Evolutionary conservation across 1,284 basidiomycete genomes (phyloP), one percentile per base, ranked within the genome.

Genomic region (Ustilago esculenta): DNA sequence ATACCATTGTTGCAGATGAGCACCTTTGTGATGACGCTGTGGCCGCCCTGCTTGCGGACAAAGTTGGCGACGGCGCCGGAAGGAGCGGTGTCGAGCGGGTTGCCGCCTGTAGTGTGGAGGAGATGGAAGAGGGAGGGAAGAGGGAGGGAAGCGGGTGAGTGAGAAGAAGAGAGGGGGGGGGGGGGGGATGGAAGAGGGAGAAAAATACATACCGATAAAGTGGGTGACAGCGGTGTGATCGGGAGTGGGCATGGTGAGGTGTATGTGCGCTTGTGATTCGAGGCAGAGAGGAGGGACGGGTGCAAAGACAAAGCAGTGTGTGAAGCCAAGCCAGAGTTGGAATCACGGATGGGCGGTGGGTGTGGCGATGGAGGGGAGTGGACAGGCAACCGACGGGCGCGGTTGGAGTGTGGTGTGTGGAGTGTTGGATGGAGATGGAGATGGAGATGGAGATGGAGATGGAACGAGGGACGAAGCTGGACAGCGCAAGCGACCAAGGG

Each of bases 21-120:
- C 54, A 96, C 95, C 86, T 98, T 98, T 65, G 93, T 97, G 83
- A 99, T 98, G 66, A 98, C 94, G 30, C 94, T 96, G 84, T 99
- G 96, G 70, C 96, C 96, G 29, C 93, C 94, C 82, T 94, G 86
- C 48, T 86, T 85, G 82, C 91, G 90, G 55, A 98, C 94, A 84
- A 96, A 98, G 85, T 98, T 94, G 67, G 89, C 86, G 41, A 98
- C 90, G 57, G 87, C 87, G 57, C 92, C 87, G 25, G 89, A 84
- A 15, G 90, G 85, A 29, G 94, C 94, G 63, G 87, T 88, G 54
- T 94, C 92, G 72, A 98, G 83, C 33, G 91, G 88, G 85, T 97
- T 96, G 55, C 92, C 94, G 81, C 96, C 96, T 97, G 50, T 29
- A 10, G 8, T 41, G n/a, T 10, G 45, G 30, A 20, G 21, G 11